phyloP scores from a whole-genome alignment of 331 rosid genomes.

The Spiraea crenata region DNA sequence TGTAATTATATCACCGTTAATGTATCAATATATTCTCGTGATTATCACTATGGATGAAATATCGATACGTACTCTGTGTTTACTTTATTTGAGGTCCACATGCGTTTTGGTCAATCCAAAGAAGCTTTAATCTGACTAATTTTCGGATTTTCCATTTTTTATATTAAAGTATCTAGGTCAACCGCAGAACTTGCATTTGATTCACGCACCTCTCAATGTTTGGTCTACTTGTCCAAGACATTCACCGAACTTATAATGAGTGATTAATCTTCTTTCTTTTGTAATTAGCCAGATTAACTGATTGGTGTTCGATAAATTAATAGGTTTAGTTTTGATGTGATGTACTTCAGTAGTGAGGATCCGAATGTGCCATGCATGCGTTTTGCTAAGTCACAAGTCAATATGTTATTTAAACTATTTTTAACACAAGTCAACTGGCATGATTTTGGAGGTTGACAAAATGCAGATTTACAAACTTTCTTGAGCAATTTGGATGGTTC shows the following conservation, averaged over 20 bases:
- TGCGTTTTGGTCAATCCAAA: slow-evolving; percentile 36
- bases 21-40: no score
- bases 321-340: slow-evolving; percentile 14
- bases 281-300: slow-evolving; percentile 24
- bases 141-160: slow-evolving; percentile 2
- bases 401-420: slow-evolving; percentile 22
- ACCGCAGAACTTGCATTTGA: slow-evolving; percentile 36
- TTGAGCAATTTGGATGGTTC: slow-evolving; percentile 37
- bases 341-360: slow-evolving; percentile 5
- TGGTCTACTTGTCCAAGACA: slow-evolving; percentile 26
- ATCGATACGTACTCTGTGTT: no score
- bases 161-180: slow-evolving; percentile 30
- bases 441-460: slow-evolving; percentile 27
- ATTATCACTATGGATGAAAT: no score
- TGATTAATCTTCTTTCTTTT: not conserved
- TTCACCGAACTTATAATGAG: slow-evolving; percentile 26
- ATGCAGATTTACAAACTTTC: slow-evolving; percentile 4
- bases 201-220: slow-evolving; percentile 32
- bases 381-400: slow-evolving; percentile 40
- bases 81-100: slow-evolving; percentile 25
- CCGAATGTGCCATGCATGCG: slow-evolving; percentile 24
- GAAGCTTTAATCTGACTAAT: slow-evolving; percentile 7
- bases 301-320: not conserved
- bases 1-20: no score
- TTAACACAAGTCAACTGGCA: slow-evolving; percentile 38